Conservation (phyloP, 805 yeast genomes). For the Kurtzmaniella cleridarum region DNA sequence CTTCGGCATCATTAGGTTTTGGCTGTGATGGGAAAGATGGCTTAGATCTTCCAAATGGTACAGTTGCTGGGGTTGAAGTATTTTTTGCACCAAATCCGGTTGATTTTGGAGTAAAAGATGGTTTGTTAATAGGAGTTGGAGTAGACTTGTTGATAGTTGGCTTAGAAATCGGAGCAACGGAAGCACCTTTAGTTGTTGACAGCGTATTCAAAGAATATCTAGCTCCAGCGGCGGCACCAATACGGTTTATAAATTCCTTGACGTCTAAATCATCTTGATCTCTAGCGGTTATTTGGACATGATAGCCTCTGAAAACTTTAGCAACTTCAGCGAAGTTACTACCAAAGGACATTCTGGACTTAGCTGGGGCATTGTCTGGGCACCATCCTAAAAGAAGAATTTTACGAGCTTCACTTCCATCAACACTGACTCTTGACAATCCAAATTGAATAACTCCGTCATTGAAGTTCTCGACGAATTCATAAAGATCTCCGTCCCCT, state of each 20-base stretch:
- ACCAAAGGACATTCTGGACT: constrained; percentile 70
- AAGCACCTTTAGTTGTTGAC: constrained; percentile 7
- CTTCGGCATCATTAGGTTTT: constrained; percentile 30
- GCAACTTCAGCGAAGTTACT: constrained; percentile 73
- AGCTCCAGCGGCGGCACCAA: constrained; percentile 93
- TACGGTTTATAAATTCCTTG: constrained; percentile 64
- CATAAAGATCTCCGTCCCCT: constrained; percentile 67
- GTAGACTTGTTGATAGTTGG: constrained; percentile 25
- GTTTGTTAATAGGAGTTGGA: constrained; percentile 19
- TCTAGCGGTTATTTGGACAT: constrained; percentile 95
- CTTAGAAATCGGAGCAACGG: constrained; percentile 20
- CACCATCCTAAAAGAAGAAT: constrained; percentile 90
- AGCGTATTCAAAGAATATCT: constrained; percentile 68
- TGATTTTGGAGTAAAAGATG: constrained; percentile 5
- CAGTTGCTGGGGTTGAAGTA: constrained; percentile 33
- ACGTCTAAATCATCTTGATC: constrained; percentile 85
- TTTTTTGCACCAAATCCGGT: constrained; percentile 9
- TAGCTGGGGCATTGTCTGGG: constrained; percentile 89
- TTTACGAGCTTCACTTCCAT: constrained; percentile 87
- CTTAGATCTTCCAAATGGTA: constrained; percentile 27
- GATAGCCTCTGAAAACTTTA: constrained; percentile 72
- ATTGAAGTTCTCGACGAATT: constrained; percentile 74
- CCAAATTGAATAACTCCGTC: constrained; percentile 92
- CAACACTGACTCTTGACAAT: constrained; percentile 78
- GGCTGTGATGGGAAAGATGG: constrained; percentile 18